phyloP scores from a whole-genome alignment of 108 stramenopile genomes.

The Cyclotella distinguenda region DNA sequence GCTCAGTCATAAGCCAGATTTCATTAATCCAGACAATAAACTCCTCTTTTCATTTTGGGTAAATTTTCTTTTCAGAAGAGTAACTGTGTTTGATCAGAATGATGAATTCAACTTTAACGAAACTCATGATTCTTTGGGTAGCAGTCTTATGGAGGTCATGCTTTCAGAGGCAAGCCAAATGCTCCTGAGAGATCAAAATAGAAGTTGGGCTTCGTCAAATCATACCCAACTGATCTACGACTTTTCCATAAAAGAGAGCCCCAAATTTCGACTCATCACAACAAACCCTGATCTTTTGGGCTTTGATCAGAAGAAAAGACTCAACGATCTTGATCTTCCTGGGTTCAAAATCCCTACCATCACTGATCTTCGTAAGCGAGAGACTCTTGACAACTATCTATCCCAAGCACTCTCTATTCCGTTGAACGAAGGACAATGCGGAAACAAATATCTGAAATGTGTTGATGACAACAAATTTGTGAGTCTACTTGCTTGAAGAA shows the following conservation, averaged over 20 bases:
- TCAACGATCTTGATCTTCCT: slow-evolving; percentile 22
- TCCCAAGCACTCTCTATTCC: slow-evolving; percentile 34
- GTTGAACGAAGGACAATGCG: slow-evolving; percentile 3
- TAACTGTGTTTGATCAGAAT: slow-evolving; percentile 22
- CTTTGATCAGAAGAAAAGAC: slow-evolving; percentile 6
- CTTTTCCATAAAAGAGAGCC: slow-evolving; percentile 11
- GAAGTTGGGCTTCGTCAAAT: slow-evolving; percentile 13
- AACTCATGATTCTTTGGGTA: slow-evolving; percentile 17
- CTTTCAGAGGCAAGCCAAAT: slow-evolving; percentile 22
- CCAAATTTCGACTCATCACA: slow-evolving; percentile 26
- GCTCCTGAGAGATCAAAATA: slow-evolving; percentile 12
- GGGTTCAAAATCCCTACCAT: slow-evolving; percentile 24
- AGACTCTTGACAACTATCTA: slow-evolving; percentile 29
- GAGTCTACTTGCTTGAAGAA: no score
- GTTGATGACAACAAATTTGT: slow-evolving; percentile 34
- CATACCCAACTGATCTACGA: slow-evolving; percentile 35
- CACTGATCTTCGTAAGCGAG: slow-evolving; percentile 18
- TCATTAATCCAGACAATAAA: slow-evolving; percentile 13
- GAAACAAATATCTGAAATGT: slow-evolving; percentile 10
- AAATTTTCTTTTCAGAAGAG: slow-evolving; percentile 18
- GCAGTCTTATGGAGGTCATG: slow-evolving; percentile 35
- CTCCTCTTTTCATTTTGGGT: slow-evolving; percentile 26
- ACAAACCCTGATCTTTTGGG: slow-evolving; percentile 25
- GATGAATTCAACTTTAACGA: slow-evolving; percentile 36
- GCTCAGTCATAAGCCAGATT: slow-evolving; percentile 9